A percentile compares a stretch with the other conserved stretches of the same genome.
Conservation (phyloP, 148 eudicot genomes). For the Rhododendron mucronatum region DNA sequence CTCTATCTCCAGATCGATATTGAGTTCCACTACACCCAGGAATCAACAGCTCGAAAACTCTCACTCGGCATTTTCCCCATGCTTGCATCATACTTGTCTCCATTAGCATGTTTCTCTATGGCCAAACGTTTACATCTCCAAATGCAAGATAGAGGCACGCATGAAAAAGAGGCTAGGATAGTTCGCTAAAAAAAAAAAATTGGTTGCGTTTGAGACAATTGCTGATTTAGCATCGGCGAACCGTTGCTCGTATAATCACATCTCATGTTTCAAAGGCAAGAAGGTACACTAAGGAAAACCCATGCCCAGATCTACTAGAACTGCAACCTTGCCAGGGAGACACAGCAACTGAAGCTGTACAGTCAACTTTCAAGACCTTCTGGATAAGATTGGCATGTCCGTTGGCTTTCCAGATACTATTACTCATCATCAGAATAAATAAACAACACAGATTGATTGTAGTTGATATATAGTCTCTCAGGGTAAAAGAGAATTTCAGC, state of each 20-base stretch:
- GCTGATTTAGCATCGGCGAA: not conserved
- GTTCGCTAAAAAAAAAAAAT: no score
- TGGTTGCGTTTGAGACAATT: not conserved
- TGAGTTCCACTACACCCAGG: no score
- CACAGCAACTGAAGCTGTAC: not conserved
- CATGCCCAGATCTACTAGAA: not conserved
- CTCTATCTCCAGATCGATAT: no score
- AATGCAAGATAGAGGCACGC: no score
- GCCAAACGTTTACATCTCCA: not conserved
- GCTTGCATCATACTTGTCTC: not conserved
- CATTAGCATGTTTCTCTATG: not conserved
- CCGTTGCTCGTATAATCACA: not conserved
- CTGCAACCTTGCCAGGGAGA: not conserved
- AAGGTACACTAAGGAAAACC: not conserved
- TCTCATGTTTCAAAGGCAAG: not conserved
- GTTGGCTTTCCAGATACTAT: not conserved
- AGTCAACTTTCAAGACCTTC: not conserved
- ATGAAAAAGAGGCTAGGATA: no score
- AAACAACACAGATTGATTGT: not conserved
- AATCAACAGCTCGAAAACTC: not conserved
- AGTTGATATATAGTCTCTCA: not conserved
- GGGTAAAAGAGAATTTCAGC: not conserved
- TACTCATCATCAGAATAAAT: not conserved
- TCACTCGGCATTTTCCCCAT: not conserved
- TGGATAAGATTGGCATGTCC: not conserved